phyloP scores from a whole-genome alignment of 352 stramenopile genomes.

The Saprolegnia diclina region DNA sequence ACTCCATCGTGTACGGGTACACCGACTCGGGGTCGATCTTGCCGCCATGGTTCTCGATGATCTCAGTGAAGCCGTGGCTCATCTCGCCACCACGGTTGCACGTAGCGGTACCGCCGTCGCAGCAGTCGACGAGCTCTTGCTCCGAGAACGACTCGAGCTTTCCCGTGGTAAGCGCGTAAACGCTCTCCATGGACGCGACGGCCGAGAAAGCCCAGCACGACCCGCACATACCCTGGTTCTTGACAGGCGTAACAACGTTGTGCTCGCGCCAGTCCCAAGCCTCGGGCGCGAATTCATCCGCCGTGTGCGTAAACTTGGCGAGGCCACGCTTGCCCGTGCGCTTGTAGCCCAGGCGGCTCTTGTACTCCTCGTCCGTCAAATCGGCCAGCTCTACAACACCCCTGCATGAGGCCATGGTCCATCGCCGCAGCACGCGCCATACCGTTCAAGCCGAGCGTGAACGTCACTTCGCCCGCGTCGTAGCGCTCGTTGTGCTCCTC shows the following conservation, averaged over 20 bases:
- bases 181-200: constrained; percentile 34
- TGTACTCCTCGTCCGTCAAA: constrained; percentile 42
- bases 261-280: constrained; percentile 58
- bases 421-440: not conserved
- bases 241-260: constrained; percentile 81
- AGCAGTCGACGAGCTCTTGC: constrained; percentile 50
- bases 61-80: constrained; percentile 39
- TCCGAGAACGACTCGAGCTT: constrained; percentile 47
- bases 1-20: constrained; percentile 40
- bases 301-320: constrained; percentile 27
- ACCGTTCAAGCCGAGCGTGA: constrained; percentile 30
- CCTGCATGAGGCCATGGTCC: too few relatives aligned
- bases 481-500: constrained; percentile 24
- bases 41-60: constrained; percentile 38
- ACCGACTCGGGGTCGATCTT: constrained; percentile 36
- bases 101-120: constrained; percentile 31
- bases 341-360: constrained; percentile 39
- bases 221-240: constrained; percentile 93
- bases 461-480: constrained; percentile 14
- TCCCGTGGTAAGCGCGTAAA: constrained; percentile 37
- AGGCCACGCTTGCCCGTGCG: constrained; percentile 11
- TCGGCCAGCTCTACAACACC: constrained; percentile 33
- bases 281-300: constrained; percentile 30
- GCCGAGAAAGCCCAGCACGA: constrained; percentile 96
- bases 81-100: constrained; percentile 44